Base-by-base conservation (phyloP, 2,329 filamentous ascomycete species). In the Paracorniculantispora psalliotae region DNA sequence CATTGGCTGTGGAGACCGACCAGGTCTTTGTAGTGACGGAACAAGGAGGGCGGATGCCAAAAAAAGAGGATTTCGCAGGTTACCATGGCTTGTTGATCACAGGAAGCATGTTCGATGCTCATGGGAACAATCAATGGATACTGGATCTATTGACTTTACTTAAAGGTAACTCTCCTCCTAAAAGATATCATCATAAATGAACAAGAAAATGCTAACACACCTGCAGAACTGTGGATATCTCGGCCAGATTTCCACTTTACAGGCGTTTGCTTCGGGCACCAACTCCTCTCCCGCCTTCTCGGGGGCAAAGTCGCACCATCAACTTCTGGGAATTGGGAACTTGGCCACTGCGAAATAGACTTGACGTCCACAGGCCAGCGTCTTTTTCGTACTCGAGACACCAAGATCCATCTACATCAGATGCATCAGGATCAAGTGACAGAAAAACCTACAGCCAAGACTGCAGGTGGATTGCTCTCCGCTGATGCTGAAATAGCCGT, bases 221-320 rank as follows among this genome's bases (percentile, higher is more conserved):
- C 12, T 12, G 43, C 37, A 77, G 78, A 79, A 33, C 64, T 84
- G 4, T 85, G 81, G 81, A 67, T 69, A 7, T 67, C 72, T 5
- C 73, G 79, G 2, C 80, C 80, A 1, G 75, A 81, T 21, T 79
- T 84, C 49, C 77, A 77, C 35, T 73, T 92, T 35, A 82, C 92
- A 19, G 90, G 90, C 2, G 84, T 92, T 10, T 94, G 90, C 71
- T 92, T 92, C 69, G 90, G 90, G 6, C 90, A 93, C 67, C 90
- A 93, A 71, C 86, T 94, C 62, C 77, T 94, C 33, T 86, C 84
- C 1, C 81, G 90, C 30, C 87, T 90, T 1, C 71, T 91, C 59
- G 89, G 86, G 6, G 82, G 77, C n/a, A 82, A 83, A 62, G 87
- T 92, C 2, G 85, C 79, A 17, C 78, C 85, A 30, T 86, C 84